Evolutionary conservation across 2,329 filamentous ascomycete species (phyloP).

Genomic region (Monilinia laxa): DNA sequence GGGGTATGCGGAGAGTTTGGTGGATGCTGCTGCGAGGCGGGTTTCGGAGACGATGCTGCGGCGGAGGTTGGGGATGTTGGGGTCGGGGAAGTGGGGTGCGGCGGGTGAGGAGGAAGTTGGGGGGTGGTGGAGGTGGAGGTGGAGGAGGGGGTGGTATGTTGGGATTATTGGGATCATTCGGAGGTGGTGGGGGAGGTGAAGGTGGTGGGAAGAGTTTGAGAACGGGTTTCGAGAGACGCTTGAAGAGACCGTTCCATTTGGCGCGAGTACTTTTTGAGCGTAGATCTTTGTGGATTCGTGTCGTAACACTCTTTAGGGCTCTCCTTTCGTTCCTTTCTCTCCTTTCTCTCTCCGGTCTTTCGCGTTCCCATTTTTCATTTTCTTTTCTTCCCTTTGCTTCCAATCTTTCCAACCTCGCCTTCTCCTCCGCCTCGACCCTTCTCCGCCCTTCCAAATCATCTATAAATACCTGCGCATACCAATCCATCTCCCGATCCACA

Average conservation of each 20-base stretch:
- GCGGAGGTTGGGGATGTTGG: background rate
- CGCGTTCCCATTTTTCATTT: background rate
- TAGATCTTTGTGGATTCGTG: background rate
- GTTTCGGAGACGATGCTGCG: background rate
- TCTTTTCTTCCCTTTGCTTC: background rate
- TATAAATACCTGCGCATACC: background rate
- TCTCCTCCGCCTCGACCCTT: background rate
- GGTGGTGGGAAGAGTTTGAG: background rate
- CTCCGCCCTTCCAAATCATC: background rate
- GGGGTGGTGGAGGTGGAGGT: background rate
- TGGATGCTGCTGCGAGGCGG: background rate
- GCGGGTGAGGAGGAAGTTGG: background rate
- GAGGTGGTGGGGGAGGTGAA: background rate
- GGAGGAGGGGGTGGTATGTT: background rate
- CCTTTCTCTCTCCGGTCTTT: background rate
- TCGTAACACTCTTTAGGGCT: background rate
- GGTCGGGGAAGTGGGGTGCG: background rate
- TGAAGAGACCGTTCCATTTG: background rate
- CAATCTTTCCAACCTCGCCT: background rate
- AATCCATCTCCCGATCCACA: constrained; percentile 23
- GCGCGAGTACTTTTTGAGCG: background rate
- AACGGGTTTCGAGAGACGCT: background rate
- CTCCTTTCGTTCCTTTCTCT: background rate
- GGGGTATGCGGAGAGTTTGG: background rate
- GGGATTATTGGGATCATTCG: background rate